Percentiles rank a stretch among this genome's conserved stretches.
Conservation (phyloP, 2,329 filamentous ascomycete species). For the Chaetomium globosum region DNA sequence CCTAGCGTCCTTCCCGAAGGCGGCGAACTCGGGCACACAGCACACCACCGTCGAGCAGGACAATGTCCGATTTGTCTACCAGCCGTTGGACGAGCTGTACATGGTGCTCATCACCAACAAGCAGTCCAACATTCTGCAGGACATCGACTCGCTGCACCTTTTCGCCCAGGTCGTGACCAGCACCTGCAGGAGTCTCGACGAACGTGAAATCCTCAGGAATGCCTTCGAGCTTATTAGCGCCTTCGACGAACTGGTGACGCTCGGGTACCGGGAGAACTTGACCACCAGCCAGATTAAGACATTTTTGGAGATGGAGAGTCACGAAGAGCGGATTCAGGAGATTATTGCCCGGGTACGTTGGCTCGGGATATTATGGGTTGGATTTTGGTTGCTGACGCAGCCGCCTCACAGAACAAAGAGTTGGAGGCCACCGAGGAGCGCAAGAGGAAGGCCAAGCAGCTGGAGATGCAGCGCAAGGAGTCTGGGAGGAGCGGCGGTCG, state of each 20-base stretch:
- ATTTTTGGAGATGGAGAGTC: constrained; percentile 98
- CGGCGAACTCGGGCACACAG: constrained; percentile 92
- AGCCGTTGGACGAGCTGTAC: constrained; percentile 97
- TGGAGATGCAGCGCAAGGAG: constrained; percentile 98
- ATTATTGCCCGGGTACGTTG: constrained; percentile 81
- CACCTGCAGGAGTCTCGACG: constrained; percentile 93
- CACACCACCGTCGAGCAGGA: constrained; percentile 99
- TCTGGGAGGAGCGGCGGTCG: constrained; percentile 74
- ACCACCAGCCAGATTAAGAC: constrained; percentile 98
- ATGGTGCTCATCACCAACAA: constrained; percentile 99
- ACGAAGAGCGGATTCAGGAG: constrained; percentile 98
- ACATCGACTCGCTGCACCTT: constrained; percentile 96
- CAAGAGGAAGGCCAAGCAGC: constrained; percentile 96
- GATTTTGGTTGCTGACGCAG: constrained; percentile 20
- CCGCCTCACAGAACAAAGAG: constrained; percentile 84
- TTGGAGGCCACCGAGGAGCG: constrained; percentile 96
- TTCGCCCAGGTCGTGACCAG: constrained; percentile 97
- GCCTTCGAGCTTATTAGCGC: constrained; percentile 94
- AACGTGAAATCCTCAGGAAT: constrained; percentile 92
- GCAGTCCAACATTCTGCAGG: constrained; percentile 98
- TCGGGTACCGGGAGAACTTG: constrained; percentile 94
- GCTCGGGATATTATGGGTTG: too few species aligned
- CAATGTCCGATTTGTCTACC: constrained; percentile 99
- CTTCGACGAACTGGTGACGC: constrained; percentile 94
- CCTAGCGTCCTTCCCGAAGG: constrained; percentile 95